Base-by-base conservation (phyloP, 257 asterid species). In the Fraxinus cuspidata region DNA sequence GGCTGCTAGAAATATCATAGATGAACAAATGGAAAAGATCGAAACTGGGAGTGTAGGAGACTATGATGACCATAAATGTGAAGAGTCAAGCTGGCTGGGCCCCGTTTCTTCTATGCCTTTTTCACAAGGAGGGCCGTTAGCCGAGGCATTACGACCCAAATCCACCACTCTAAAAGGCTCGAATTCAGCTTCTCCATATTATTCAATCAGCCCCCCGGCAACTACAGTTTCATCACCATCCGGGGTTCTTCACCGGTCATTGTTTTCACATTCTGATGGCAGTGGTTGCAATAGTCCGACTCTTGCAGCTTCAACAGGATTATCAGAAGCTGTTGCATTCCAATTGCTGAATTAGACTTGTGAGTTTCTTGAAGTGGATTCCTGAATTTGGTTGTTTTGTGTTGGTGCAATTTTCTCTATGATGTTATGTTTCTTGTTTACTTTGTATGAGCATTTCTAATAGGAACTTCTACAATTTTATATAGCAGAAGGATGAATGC, bases 41-140 rank as follows among this genome's bases (percentile, higher is more conserved):
- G 77, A 71, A 15, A 76, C 74, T 31, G 25, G 25, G 23, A 69
- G 42, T 23, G 28, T 34, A 5, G 38, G 69, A 7, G 80, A 60
- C 70, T 65, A 44, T 32, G 75, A 77, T 37, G 79, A 76, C 13
- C 74, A 38, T 16, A 71, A 73, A 65, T 27, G 66, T 21, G 72
- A 77, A 64, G 79, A 76, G 65, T 74, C 74, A 7, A 72, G 78
- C 21, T 72, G 81, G 83, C 19, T 35, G 0, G 73, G 74, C 77
- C 85, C 90, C 21, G 79, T 58, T 74, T 83, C 82, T 56, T 88
- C 85, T 1, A 42, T 42, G 49, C 49, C 15, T 42, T 42, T 42
- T 72, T 79, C 82, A 1, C 83, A 64, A 10, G 98, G 98, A 2
- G 97, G 98, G 47, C 98, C 98, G 25, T 87, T 94, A 18, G 97